Evolutionary conservation across 192 early-diverging fungal species (phyloP), one percentile per base, ranked within the genome.

Genomic region (Backusella mclennaniae): DNA sequence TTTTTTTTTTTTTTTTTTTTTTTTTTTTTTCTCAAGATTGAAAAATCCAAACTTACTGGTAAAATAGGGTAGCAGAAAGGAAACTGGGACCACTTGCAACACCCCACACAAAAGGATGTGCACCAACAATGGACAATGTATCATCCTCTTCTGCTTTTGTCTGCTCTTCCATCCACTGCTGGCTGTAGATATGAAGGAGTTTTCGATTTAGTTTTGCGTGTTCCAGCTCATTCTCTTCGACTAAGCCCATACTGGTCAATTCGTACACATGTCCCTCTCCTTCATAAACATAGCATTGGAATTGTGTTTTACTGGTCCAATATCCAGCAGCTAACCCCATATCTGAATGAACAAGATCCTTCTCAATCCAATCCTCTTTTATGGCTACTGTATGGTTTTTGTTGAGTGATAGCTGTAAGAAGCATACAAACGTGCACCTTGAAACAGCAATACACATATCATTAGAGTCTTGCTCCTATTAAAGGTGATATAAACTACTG

Each of bases 81-180:
- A 21, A 21, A 26, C 3, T 74, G 4, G 35, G 59, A 74, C 35
- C 33, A 19, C 36, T 15, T 15, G 52, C 35, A 17, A 56, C 36
- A 26, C 73, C 73, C 33, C 52, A 74, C 0, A 74, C 8, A 66
- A 38, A 41, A 31, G 73, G 73, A 35, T 35, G 4, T 3, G 53
- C 36, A 6, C 59, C 73, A 4, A 59, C 36, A 26, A 36, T 38
- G 8, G 52, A 19, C 15, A 39, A 6, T 26, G 38, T 39, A 66
- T 39, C 53, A 44, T 74, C 73, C 9, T 74, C 73, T 29, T 59
- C 73, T 8, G 36, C 53, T 26, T 66, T 74, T 26, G 73, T 23
- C 38, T 74, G 35, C 31, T 59, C 53, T 29, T 74, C 73, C 73
- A 74, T 74, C 31, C 52, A 74, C 17, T 74, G 73, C 11, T 39